These are phyloP conservation scores for Leishmania gerbilli DNA, from an alignment of 208 protist species.

Conservation along the genomic window DNA sequence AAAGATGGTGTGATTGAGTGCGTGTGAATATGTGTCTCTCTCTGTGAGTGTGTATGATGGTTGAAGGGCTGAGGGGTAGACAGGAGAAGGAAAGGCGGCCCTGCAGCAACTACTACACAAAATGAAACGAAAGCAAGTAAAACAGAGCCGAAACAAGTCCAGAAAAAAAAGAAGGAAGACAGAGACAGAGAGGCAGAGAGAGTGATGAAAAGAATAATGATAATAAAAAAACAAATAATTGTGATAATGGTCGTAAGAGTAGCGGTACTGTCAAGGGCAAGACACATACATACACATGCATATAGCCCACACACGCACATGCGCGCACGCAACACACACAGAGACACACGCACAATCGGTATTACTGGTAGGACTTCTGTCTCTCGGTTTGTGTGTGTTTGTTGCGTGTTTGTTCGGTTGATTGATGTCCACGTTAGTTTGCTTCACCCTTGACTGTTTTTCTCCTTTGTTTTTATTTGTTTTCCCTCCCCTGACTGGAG, in stretches of 20 bases:
- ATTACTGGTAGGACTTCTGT: neutral
- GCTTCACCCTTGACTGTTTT: neutral
- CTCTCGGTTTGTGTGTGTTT: neutral
- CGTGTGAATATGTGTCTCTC: neutral
- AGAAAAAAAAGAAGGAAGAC: neutral
- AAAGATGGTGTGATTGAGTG: neutral
- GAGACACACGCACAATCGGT: neutral
- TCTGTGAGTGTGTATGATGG: neutral
- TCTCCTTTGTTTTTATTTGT: neutral
- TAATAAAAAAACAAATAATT: neutral
- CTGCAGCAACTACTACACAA: conserved; percentile 3
- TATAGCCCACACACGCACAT: neutral
- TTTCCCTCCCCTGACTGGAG: neutral
- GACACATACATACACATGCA: neutral
- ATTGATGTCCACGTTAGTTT: neutral
- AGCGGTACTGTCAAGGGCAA: neutral
- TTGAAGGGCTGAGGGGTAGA: neutral
- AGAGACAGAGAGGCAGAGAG: neutral
- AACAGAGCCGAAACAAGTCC: neutral
- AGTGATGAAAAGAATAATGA: conserved; percentile 1
- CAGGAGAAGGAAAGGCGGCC: neutral
- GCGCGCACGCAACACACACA: neutral
- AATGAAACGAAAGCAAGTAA: conserved; percentile 4
- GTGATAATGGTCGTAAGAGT: neutral
- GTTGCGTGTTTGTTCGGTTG: neutral